Conservation (phyloP, 2,329 filamentous ascomycete species). For the Chalaropsis ovoidea region DNA sequence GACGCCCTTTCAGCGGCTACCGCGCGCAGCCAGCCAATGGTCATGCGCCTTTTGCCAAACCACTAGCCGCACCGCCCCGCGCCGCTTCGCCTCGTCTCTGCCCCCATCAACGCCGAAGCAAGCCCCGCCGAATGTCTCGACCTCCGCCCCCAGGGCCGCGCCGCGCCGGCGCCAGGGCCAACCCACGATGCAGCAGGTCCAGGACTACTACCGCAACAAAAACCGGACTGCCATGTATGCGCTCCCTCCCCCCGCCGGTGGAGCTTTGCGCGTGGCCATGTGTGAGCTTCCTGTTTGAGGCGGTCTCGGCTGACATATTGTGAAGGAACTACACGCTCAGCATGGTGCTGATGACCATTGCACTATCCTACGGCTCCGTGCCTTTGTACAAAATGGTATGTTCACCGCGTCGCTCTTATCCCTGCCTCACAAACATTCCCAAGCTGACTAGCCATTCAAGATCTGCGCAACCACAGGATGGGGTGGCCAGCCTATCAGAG, state of each 20-base stretch:
- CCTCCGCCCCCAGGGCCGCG: conserved; percentile 27
- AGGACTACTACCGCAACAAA: conserved; percentile 53
- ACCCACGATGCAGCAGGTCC: conserved; percentile 51
- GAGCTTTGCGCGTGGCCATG: background rate
- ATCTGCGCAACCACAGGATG: conserved; percentile 81
- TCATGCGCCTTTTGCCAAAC: conserved; percentile 24
- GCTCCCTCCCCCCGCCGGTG: background rate
- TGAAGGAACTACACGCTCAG: conserved; percentile 63
- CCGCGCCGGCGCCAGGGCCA: conserved; percentile 29
- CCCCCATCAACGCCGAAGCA: conserved; percentile 18
- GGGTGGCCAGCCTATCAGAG: conserved; percentile 85
- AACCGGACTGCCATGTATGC: conserved; percentile 50
- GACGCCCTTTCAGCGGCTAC: conserved; percentile 22
- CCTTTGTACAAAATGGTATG: conserved; percentile 77
- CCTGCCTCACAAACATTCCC: background rate
- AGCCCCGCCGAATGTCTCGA: conserved; percentile 25
- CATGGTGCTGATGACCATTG: conserved; percentile 67
- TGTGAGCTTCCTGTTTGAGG: background rate
- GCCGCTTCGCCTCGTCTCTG: conserved; percentile 22
- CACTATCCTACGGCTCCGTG: conserved; percentile 71
- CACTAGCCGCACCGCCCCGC: conserved; percentile 19
- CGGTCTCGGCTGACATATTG: background rate
- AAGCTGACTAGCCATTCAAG: conserved; percentile 34
- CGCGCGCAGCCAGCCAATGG: conserved; percentile 15
- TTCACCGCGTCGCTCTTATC: background rate